Conservation (phyloP, 192 early-diverging fungal genomes). For the Podila horticola region DNA sequence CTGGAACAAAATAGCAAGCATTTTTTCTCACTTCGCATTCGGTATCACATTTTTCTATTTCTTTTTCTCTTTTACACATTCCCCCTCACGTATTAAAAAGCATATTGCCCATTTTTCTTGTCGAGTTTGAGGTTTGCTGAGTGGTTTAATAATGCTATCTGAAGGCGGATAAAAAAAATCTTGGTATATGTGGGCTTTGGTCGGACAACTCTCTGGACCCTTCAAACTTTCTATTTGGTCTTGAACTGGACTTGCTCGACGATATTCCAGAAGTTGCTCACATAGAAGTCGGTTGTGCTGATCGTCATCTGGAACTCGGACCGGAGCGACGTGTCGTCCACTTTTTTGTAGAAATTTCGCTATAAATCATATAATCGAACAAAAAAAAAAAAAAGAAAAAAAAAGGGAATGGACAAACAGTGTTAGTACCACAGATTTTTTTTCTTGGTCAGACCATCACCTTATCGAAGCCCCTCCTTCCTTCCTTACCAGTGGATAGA, state of each 20-base stretch:
- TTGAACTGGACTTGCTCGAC: constrained; percentile 44
- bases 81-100: neutral
- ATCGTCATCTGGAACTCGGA: constrained; percentile 54
- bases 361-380: neutral
- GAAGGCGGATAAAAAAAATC: too few relatives aligned
- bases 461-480: too few relatives aligned
- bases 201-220: too few relatives aligned
- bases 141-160: too few relatives aligned
- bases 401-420: too few relatives aligned
- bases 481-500: constrained; percentile 48
- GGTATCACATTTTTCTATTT: neutral
- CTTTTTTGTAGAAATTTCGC: constrained; percentile 40
- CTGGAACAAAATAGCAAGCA: too few relatives aligned
- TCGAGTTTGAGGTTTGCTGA: too few relatives aligned
- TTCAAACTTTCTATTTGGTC: constrained; percentile 10
- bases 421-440: too few relatives aligned
- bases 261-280: constrained; percentile 35
- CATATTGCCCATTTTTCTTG: too few relatives aligned
- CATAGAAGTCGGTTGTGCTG: constrained; percentile 30
- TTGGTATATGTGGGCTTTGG: too few relatives aligned
- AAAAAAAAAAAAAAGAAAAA: neutral
- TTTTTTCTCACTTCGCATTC: neutral
- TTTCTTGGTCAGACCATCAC: too few relatives aligned
- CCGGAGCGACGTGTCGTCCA: constrained; percentile 30
- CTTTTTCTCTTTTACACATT: neutral